Percentiles rank a stretch among this genome's conserved stretches.
These are phyloP conservation scores for Aspergillus udagawae DNA, from an alignment of 2,329 filamentous ascomycete species.

Conservation along the genomic window DNA sequence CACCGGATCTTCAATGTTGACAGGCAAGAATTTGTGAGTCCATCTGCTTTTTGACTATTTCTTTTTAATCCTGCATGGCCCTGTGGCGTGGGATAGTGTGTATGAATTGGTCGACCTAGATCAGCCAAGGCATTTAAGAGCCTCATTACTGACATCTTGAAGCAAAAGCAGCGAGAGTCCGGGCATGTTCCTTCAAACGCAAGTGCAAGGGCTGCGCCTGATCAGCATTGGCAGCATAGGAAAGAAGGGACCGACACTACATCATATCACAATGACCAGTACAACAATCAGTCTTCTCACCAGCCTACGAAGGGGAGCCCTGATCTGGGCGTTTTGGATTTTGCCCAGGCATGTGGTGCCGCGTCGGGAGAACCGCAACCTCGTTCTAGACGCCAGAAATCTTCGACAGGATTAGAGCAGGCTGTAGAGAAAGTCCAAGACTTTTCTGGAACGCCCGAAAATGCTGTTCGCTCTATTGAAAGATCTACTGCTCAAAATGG, in stretches of 20 bases:
- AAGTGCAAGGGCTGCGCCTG: neutral
- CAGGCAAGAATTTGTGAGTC: conserved; percentile 14
- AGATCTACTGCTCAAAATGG: conserved; percentile 17
- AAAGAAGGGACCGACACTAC: neutral
- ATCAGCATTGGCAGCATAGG: neutral
- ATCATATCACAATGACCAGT: neutral
- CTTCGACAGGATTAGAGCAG: conserved; percentile 1
- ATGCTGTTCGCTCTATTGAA: conserved; percentile 6
- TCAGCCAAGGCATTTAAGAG: neutral
- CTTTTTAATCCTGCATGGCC: neutral
- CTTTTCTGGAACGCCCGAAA: conserved; percentile 4
- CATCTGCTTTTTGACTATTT: neutral
- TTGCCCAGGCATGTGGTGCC: neutral
- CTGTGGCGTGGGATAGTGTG: neutral
- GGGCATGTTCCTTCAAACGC: neutral
- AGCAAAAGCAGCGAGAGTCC: conserved; percentile 3
- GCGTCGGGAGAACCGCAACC: conserved; percentile 2
- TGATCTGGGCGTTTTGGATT: neutral
- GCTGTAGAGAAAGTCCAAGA: conserved; percentile 2
- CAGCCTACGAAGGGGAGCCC: neutral
- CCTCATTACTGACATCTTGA: neutral
- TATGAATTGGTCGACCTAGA: neutral
- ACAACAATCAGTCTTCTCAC: neutral
- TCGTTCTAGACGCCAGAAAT: neutral
- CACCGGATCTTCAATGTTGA: conserved; percentile 19